These are phyloP conservation scores for Rhododendron henanense DNA, from an alignment of 148 eudicot genomes.

Conservation along the genomic window DNA sequence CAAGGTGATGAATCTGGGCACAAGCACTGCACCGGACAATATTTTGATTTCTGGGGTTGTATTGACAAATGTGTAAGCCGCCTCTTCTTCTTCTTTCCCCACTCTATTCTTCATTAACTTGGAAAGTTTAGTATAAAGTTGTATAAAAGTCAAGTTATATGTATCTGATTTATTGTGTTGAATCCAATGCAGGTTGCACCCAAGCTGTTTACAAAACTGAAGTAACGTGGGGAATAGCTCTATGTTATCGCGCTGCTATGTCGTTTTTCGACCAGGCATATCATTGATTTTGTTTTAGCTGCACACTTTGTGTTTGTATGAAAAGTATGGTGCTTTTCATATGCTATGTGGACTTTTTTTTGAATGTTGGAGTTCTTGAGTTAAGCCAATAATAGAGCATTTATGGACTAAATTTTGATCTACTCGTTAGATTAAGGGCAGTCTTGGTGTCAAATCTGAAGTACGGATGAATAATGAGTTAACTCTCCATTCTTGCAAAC, in stretches of 20 bases:
- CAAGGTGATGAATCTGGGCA: constrained; percentile 40
- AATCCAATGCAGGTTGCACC: constrained; percentile 18
- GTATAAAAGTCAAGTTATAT: neutral
- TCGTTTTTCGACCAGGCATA: constrained; percentile 10
- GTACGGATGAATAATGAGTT: neutral
- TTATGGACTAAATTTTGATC: neutral
- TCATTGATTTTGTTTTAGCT: neutral
- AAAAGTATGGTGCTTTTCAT: neutral
- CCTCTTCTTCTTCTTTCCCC: neutral
- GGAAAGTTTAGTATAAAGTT: neutral
- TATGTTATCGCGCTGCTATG: neutral
- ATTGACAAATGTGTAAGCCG: constrained; percentile 44
- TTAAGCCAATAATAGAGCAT: constrained; percentile 2
- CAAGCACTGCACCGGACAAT: constrained; percentile 53
- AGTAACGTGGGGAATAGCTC: neutral
- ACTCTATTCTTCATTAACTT: neutral
- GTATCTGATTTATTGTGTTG: neutral
- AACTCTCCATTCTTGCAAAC: neutral
- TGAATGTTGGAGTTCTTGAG: neutral
- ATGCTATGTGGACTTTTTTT: neutral
- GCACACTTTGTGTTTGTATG: neutral
- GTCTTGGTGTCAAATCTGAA: neutral
- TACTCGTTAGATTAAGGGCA: neutral
- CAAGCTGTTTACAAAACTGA: constrained; percentile 14
- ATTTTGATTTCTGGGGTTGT: constrained; percentile 46